Base-by-base conservation (phyloP, 495 filamentous ascomycete genomes). In the Penicillium ucsense region DNA sequence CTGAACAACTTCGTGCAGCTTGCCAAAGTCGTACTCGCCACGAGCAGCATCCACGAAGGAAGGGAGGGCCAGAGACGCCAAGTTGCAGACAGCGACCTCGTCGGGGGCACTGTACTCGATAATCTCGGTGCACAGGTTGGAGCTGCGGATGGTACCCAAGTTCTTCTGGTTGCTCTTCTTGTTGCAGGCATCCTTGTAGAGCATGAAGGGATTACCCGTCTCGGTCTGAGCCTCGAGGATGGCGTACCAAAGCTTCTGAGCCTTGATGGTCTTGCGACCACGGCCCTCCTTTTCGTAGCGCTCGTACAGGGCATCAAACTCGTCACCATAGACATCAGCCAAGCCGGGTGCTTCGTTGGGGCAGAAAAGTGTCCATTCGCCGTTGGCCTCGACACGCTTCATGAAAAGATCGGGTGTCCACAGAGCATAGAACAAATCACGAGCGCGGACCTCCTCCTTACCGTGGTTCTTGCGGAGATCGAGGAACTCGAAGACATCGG, bases 161-260 rank as follows among this genome's bases (percentile, higher is more conserved):
- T 98, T 98, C 84, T 97, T 95, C 70, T 98, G 92, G 80, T 98
- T 98, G 77, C 89, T 95, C 82, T 98, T 98, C 57, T 81, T 80
- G 77, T 98, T 98, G 78, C 87, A 91, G 54, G 85, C 80, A 68
- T 98, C 92, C 76, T 98, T 98, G 83, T 98, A 98, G 46, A 95
- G 82, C 86, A 98, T 97, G 75, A 94, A 98, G 39, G 92, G 92
- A 71, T 94, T 95, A 48, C 92, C 92, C 36, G 92, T 98, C 80
- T 98, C 92, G 31, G 89, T 95, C 73, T 98, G 92, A 48, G 94
- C 84, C 68, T 98, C 92, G 36, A 98, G 79, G 51, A 98, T 95
- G 45, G 89, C 86, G 65, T 95, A 95, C 92, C 92, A 98, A 41
- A 98, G 85, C 76, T 97, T 96, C 75, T 98, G 92, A 41, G 92